Base-by-base conservation (phyloP, 1,284 basidiomycete genomes). In the Cerioporus squamosus region DNA sequence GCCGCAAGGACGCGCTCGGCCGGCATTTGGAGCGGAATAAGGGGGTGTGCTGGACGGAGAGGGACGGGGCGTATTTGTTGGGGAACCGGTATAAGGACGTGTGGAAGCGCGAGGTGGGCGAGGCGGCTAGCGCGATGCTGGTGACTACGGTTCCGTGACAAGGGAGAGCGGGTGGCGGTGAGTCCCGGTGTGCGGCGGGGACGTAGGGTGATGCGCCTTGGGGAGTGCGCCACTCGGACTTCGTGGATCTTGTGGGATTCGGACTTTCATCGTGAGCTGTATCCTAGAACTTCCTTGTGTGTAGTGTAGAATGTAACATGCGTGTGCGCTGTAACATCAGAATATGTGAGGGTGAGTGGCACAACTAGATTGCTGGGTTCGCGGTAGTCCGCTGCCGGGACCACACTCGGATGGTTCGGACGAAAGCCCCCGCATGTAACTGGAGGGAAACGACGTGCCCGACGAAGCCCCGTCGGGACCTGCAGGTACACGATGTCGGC, bases 1-100 rank as follows among this genome's bases (percentile, higher is more conserved):
- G 51, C 18, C 49, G 70, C 43, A 55, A 57, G 53, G 70, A 71
- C 48, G 68, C 66, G 26, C 59, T 70, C 12, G 60, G 61, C 51
- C 56, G 70, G 18, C 70, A 71, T 44, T 47, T 69, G 17, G 24
- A 45, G 5, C 60, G 57, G 51, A 33, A 45, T 33, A 38, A 17
- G n/a, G 43, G 40, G 15, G 29, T 46, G 51, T 58, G 51, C 57
- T 44, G 49, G 15, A 51, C 45, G 24, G 47, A 48, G 44, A 36
- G 20, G 40, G 46, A 39, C 33, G 51, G 44, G 40, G 31, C 20
- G 51, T 53, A 33, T 20, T 22, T 57, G 18, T 7, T 43, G 10
- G 50, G 56, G 3, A 46, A 44, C 18, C 38, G 39, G 39, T 10
- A 15, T 22, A 26, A 22, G 44, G 44, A 45, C 22, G 44, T 33